Conservation (phyloP, 1,284 basidiomycete species). For the Ganoderma sp. region DNA sequence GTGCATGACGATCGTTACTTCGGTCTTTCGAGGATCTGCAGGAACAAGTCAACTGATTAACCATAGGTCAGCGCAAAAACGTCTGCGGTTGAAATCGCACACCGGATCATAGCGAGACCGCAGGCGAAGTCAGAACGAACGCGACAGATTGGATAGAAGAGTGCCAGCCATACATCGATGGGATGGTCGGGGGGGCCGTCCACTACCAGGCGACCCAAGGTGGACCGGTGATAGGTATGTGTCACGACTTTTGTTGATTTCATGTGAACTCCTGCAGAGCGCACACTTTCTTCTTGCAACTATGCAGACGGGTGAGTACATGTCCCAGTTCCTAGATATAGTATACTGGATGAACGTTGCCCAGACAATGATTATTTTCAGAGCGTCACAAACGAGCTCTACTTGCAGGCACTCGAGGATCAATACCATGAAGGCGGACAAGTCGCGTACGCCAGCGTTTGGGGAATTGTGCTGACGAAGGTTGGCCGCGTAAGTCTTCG, state of each 20-base stretch:
- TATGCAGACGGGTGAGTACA: slow-evolving; percentile 64
- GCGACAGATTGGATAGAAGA: slow-evolving; percentile 69
- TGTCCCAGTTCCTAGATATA: slow-evolving; percentile 15
- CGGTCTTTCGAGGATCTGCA: no score
- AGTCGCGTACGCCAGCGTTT: slow-evolving; percentile 72
- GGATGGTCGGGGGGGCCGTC: slow-evolving; percentile 63
- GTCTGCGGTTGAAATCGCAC: slow-evolving; percentile 79
- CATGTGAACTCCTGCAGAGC: neutral
- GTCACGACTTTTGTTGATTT: no score
- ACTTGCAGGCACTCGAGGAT: slow-evolving; percentile 68
- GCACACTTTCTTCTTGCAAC: slow-evolving; percentile 45
- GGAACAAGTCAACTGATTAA: neutral
- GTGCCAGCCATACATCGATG: slow-evolving; percentile 74
- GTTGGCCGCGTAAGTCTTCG: slow-evolving; percentile 56
- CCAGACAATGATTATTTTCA: slow-evolving; percentile 82
- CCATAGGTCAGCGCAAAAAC: slow-evolving; percentile 82
- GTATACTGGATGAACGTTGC: neutral
- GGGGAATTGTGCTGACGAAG: slow-evolving; percentile 48
- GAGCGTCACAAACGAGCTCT: slow-evolving; percentile 42
- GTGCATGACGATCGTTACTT: no score
- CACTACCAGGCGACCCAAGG: slow-evolving; percentile 73
- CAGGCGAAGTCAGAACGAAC: slow-evolving; percentile 71
- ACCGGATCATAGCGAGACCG: slow-evolving; percentile 75
- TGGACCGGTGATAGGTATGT: slow-evolving; percentile 76
- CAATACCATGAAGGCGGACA: slow-evolving; percentile 62